Evolutionary conservation across 1,284 basidiomycete species (phyloP).

Genomic region (Inonotus hispidus): DNA sequence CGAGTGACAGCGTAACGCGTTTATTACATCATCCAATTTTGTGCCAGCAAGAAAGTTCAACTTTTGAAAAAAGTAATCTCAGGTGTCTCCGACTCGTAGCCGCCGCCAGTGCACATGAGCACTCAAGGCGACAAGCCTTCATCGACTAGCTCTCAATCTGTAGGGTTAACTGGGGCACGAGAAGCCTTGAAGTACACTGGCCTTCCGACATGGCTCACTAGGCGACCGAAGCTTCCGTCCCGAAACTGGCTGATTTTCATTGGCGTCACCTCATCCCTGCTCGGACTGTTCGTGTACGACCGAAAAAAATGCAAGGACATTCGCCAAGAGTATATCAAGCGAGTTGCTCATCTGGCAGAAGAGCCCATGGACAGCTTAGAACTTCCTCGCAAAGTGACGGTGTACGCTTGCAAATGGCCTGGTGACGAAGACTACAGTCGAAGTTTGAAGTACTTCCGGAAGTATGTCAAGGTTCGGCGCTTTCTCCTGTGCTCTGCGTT

Average conservation of each 20-base stretch:
- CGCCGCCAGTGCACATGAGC: constrained; percentile 3
- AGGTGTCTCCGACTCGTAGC: background rate
- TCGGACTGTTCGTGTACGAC: constrained; percentile 83
- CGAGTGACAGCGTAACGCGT: background rate
- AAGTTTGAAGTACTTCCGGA: constrained; percentile 83
- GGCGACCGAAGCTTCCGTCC: constrained; percentile 77
- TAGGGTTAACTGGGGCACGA: constrained; percentile 33
- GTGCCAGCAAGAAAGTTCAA: background rate
- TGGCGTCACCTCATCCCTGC: constrained; percentile 62
- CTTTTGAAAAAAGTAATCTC: background rate
- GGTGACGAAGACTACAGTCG: constrained; percentile 92
- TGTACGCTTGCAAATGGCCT: constrained; percentile 88
- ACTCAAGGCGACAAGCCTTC: constrained; percentile 7
- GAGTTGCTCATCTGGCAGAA: constrained; percentile 73
- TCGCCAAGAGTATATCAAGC: constrained; percentile 72
- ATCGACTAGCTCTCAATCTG: constrained; percentile 1
- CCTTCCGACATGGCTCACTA: constrained; percentile 71
- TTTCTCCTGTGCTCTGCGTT: constrained; percentile 15
- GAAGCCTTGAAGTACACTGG: constrained; percentile 58
- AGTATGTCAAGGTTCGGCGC: constrained; percentile 86
- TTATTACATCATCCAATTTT: background rate
- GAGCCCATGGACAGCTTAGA: constrained; percentile 64
- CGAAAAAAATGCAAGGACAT: constrained; percentile 73
- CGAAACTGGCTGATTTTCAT: constrained; percentile 94
- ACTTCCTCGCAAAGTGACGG: constrained; percentile 75